Conservation (phyloP, 352 stramenopile species). For the Pythium coloratum region DNA sequence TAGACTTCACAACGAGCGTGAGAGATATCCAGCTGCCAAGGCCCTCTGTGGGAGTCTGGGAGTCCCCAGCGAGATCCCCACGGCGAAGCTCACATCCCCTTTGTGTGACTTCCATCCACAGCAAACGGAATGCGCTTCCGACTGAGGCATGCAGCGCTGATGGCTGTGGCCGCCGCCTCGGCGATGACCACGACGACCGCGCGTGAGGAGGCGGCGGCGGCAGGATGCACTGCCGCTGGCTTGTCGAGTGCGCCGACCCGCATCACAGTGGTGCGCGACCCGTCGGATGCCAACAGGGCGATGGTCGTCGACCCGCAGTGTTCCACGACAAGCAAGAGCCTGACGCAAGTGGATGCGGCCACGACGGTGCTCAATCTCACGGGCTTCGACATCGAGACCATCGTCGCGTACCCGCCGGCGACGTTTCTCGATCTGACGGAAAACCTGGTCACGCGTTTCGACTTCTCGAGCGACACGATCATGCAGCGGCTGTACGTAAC, state of each 20-base stretch:
- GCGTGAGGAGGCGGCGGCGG: neutral
- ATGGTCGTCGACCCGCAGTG: slow-evolving; percentile 5
- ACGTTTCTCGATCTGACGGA: neutral
- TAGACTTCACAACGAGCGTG: too few species aligned
- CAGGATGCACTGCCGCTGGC: neutral
- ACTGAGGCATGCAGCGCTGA: neutral
- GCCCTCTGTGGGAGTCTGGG: too few species aligned
- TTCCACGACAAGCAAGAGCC: neutral
- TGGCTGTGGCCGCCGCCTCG: neutral
- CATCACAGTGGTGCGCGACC: neutral
- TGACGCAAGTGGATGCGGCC: neutral
- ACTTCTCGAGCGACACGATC: slow-evolving; percentile 4
- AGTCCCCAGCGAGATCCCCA: too few species aligned
- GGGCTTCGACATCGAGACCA: slow-evolving; percentile 4
- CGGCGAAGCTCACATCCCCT: neutral
- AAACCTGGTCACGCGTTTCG: slow-evolving; percentile 1
- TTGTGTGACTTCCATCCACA: neutral
- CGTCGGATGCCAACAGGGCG: neutral
- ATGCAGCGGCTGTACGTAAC: slow-evolving; percentile 4
- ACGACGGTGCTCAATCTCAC: slow-evolving; percentile 12
- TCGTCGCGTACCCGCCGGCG: slow-evolving; percentile 11
- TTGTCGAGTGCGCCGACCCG: neutral
- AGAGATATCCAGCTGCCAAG: neutral
- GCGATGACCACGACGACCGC: neutral
- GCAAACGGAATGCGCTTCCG: neutral